phyloP scores from a whole-genome alignment of 805 yeast genomes.

The Barnettozyma californica region DNA sequence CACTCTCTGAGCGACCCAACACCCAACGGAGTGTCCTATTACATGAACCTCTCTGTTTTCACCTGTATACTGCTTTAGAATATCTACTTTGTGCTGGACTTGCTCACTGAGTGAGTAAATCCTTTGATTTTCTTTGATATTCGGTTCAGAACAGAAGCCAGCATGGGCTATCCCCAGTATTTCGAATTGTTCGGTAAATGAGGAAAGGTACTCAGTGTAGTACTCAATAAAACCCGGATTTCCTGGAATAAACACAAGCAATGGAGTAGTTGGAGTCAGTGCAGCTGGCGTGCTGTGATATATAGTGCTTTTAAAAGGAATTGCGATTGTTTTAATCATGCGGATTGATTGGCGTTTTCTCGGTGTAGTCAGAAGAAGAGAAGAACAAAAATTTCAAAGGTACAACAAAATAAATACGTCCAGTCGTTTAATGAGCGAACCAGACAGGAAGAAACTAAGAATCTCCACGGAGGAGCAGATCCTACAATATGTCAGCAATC shows the following conservation, averaged over 20 bases:
- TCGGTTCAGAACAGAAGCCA: constrained; percentile 37
- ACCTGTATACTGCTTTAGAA: constrained; percentile 35
- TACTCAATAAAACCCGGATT: constrained; percentile 71
- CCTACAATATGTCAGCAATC: constrained; percentile 1
- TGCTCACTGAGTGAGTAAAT: constrained; percentile 48
- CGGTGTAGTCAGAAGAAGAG: not conserved
- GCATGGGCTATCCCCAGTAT: constrained; percentile 60
- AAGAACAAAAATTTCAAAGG: not conserved
- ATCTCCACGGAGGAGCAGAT: not conserved
- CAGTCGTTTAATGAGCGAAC: not conserved
- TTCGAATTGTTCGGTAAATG: constrained; percentile 41
- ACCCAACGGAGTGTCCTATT: constrained; percentile 71
- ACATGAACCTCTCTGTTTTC: constrained; percentile 36
- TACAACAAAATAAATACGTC: not conserved
- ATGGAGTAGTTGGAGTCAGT: constrained; percentile 19
- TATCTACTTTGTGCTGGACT: constrained; percentile 48
- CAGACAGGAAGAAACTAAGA: not conserved
- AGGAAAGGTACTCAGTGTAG: constrained; percentile 49
- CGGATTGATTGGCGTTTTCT: not conserved
- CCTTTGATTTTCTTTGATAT: constrained; percentile 12
- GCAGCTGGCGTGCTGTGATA: not conserved
- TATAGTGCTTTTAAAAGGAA: not conserved
- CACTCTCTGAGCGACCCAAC: constrained; percentile 55
- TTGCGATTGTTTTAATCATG: constrained; percentile 3
- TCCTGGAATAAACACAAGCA: constrained; percentile 65